Percentiles rank a stretch among this genome's conserved stretches.
Conservation (phyloP, 306 rosid genomes). For the Vicia faba region DNA sequence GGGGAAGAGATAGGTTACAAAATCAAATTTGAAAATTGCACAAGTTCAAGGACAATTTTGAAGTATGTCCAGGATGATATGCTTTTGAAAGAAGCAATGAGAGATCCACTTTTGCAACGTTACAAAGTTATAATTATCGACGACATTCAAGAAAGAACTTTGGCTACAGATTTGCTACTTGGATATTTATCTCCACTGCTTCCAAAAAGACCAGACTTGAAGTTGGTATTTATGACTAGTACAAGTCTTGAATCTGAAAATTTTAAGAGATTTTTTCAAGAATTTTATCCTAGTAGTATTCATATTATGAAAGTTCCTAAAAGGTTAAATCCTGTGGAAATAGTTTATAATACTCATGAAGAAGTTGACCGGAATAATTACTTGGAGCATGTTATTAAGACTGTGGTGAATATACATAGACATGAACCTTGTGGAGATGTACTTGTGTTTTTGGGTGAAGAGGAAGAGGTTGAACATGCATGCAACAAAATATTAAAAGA, state of each 20-base stretch:
- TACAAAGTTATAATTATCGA: slow-evolving; percentile 40
- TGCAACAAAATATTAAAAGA: slow-evolving; percentile 81
- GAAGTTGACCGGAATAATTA: slow-evolving; percentile 82
- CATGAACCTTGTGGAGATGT: slow-evolving; percentile 85
- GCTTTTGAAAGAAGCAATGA: slow-evolving; percentile 57
- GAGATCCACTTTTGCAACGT: slow-evolving; percentile 87
- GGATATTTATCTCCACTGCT: too few species aligned
- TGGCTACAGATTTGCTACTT: too few species aligned
- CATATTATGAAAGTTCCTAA: slow-evolving; percentile 97
- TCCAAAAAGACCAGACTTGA: too few species aligned
- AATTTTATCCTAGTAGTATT: slow-evolving; percentile 27
- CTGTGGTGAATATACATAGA: slow-evolving; percentile 86
- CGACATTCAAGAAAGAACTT: too few species aligned
- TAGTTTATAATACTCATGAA: slow-evolving; percentile 61
- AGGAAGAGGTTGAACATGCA: slow-evolving; percentile 93
- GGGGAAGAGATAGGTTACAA: slow-evolving; percentile 98
- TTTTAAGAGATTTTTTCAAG: too few species aligned
- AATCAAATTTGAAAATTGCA: slow-evolving; percentile 93
- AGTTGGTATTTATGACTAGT: too few species aligned
- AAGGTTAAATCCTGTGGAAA: slow-evolving; percentile 94
- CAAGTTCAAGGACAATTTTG: slow-evolving; percentile 79
- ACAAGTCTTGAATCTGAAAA: too few species aligned
- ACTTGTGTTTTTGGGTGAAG: slow-evolving; percentile 86
- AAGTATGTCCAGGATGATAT: slow-evolving; percentile 53
- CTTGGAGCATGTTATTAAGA: slow-evolving; percentile 81